Evolutionary conservation across 805 yeast species (phyloP), one percentile per base, ranked within the genome.

Genomic region (Kuraishia floccosa): DNA sequence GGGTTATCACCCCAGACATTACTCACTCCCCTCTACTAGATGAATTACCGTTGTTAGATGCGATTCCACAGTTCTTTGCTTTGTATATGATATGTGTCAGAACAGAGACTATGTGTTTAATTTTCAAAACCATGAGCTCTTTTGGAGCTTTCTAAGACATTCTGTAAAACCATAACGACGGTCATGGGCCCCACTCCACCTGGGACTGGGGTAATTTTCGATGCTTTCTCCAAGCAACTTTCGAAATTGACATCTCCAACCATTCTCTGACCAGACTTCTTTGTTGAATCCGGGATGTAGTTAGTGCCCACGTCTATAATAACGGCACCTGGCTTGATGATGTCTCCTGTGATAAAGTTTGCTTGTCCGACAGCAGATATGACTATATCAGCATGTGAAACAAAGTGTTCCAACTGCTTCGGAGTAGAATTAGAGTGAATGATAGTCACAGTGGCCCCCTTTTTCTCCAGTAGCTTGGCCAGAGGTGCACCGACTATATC

Each of bases 151-250:
- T 63, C 56, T 24, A 75, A 59, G 18, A 81, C 86, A 50, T 82
- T 82, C 40, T 73, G 74, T 52, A 79, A 70, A 34, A 82, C 60
- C 73, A 77, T 76, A 17, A 91, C 91, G 28, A 82, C 89, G 10
- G 93, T 82, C 93, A 82, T 82, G 49, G 93, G 93, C 31, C 93
- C 93, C 40, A 82, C 93, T 41, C 93, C 93, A 51, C 93, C 93
- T 31, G 93, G 93, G 35, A 82, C 93, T 7, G 93, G 93, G n/a
- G 93, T 82, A 39, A 81, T 63, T 43, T 66, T 64, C 6, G 76
- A 63, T 4, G 86, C 76, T 39, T 63, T 68, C 24, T 59, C 54
- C 31, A 59, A 56, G 34, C 77, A 73, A 23, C 66, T 56, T 29
- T 65, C 73, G 40, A 64, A 79, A 35, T 79, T 84, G 35, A 75